These are phyloP conservation scores for Blastomyces gilchristii DNA, from an alignment of 2,329 filamentous ascomycete species.

Conservation along the genomic window DNA sequence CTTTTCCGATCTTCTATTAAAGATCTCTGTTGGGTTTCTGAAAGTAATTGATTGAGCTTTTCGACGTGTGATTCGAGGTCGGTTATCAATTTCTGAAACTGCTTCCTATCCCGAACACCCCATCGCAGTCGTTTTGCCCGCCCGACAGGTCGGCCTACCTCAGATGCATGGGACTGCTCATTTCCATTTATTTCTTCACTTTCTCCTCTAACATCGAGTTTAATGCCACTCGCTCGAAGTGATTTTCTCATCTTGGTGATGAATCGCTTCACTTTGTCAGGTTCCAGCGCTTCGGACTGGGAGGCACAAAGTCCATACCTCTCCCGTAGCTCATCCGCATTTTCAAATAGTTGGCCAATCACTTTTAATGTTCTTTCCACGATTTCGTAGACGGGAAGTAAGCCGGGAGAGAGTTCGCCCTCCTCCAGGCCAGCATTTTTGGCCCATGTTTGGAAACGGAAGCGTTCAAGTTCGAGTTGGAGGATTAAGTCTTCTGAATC, in stretches of 20 bases:
- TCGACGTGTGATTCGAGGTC: not conserved
- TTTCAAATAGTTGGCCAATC: slow-evolving; percentile 1
- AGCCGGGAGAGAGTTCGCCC: not conserved
- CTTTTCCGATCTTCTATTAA: slow-evolving; percentile 1
- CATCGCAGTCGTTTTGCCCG: slow-evolving; percentile 1
- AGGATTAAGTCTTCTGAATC: slow-evolving; percentile 6
- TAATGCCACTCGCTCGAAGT: slow-evolving; percentile 7
- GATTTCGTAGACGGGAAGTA: slow-evolving; percentile 4
- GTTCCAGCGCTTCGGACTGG: not conserved
- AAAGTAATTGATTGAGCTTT: slow-evolving; percentile 4
- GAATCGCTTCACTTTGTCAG: slow-evolving; percentile 1
- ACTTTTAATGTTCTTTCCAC: slow-evolving; percentile 2
- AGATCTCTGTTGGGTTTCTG: slow-evolving; percentile 3
- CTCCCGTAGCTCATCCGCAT: slow-evolving; percentile 2
- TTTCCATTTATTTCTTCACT: not conserved
- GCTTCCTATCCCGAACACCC: slow-evolving; percentile 1
- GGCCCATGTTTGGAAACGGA: slow-evolving; percentile 7
- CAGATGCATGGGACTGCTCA: not conserved
- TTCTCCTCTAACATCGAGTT: not conserved
- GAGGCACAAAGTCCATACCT: slow-evolving; percentile 3
- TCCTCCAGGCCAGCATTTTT: not conserved
- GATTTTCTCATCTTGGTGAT: slow-evolving; percentile 7
- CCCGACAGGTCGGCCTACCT: not conserved
- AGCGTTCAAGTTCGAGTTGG: slow-evolving; percentile 6
- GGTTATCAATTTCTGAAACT: slow-evolving; percentile 3